Evolutionary conservation across 164 flowering plant species (phyloP), one percentile per base, ranked within the genome.

Genomic region (Chimonanthus salicifolius): DNA sequence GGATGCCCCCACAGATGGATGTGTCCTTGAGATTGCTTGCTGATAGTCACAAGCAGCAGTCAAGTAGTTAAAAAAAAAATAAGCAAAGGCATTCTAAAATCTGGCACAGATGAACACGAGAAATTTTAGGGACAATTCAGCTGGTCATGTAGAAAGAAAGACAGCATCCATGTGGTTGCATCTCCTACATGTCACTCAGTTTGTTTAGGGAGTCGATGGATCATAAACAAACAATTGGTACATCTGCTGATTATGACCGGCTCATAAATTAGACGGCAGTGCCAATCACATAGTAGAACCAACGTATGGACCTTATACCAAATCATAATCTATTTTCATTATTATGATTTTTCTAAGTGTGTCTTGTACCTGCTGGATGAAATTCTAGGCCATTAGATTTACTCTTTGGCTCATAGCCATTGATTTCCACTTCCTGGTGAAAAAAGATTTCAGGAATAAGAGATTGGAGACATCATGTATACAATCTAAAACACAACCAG

Each of bases 1-100:
- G 97, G 75, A 94, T 80, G 6, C 78, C 88, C 13, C 92, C 98
- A 47, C 89, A 91, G 13, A 93, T 90, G 64, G 98, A 94, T 66
- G 64, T 69, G 76, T 91, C 94, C 76, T 65, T 82, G 65, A 66
- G 74, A 46, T 76, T 81, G 75, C 75, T 84, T 50, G 66, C 66
- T 20, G 66, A 9, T 33, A 63, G 44, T 63, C 66, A 63, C 11
- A 7, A 18, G 66, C 66, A 58, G 16, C 62, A 66, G 10, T 33
- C 49, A 66, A 33, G 15, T 63, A 21, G 4, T 63, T 62, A 63
- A n/a, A n/a, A 16, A n/a, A n/a, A 62, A 33, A 54, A 54, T 10
- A 13, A 10, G 60, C 15, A 5, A 54, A 13, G 60, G 4, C 60
- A 33, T 33, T 54, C 15, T 54, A 10, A 54, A 54, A 54, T 13